Base-by-base conservation (phyloP, 805 yeast genomes). In the Candida hispaniensis region DNA sequence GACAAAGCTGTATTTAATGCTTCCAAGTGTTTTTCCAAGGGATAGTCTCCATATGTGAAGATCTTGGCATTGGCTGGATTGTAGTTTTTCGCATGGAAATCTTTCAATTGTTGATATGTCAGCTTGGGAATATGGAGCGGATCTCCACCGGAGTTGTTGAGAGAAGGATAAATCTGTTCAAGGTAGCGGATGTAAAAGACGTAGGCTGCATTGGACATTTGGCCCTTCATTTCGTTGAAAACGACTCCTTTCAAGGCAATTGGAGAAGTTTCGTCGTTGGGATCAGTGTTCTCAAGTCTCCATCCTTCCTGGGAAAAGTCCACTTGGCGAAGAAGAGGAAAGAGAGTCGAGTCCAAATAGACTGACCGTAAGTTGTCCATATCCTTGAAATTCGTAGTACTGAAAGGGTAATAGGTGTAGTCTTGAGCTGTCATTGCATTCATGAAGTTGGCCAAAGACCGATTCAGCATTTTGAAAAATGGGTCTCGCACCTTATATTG, bases 341-440 rank as follows among this genome's bases (percentile, higher is more conserved):
- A 75, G 40, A 83, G 69, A 0, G 88, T 88, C 5, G 94, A 75
- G 46, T 86, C 94, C 30, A 86, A 61, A 52, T 91, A 91, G 5
- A 91, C 93, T 41, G 73, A 77, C 71, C 85, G 74, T 51, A 91
- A 65, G 50, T 91, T 91, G 18, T 67, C 67, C 54, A 69, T 91
- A 54, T 91, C 98, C 38, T 70, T 71, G 26, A 58, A 54, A 56
- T 91, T 91, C 7, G 97, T 88, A 2, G 98, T 91, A 17, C 97
- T 80, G 63, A 91, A 91, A 4, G 98, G 98, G 49, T 80, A 91
- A 56, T 75, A 86, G 0, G 98, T 91, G 52, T 85, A 86, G 57
- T 91, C 97, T 47, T 80, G 86, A 14, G 94, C 98, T 0, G 98
- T 91, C 95, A 91, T 82, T 6, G 98, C 98, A 54, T 91, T 91